Percentiles rank a stretch among this genome's conserved stretches.
phyloP scores from a whole-genome alignment of 495 filamentous ascomycete species.

The Penicillium paxilli region DNA sequence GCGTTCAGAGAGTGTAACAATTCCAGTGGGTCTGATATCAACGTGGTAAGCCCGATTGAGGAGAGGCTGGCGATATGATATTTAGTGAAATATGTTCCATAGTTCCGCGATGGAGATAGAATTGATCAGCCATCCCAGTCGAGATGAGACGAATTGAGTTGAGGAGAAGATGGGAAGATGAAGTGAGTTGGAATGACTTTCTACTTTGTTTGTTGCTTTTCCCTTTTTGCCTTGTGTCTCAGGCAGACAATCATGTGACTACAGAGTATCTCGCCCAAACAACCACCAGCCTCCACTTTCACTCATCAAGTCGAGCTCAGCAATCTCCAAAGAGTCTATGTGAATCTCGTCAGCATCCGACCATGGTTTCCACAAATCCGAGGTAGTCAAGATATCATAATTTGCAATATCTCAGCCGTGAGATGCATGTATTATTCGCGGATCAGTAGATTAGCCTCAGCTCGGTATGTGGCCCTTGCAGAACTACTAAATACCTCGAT shows the following conservation, averaged over 20 bases:
- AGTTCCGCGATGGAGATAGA: too few relatives aligned
- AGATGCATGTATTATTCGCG: neutral
- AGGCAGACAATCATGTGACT: constrained; percentile 1
- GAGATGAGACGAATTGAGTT: neutral
- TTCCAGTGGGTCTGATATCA: too few relatives aligned
- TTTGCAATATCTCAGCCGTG: neutral
- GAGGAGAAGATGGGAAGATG: too few relatives aligned
- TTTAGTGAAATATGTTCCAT: too few relatives aligned
- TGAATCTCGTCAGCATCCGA: neutral
- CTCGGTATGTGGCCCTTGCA: neutral
- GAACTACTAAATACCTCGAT: neutral
- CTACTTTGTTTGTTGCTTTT: too few relatives aligned
- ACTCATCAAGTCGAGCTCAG: neutral
- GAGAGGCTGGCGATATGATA: too few relatives aligned
- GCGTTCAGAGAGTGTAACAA: too few relatives aligned
- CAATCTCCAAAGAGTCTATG: neutral
- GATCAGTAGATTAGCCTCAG: neutral
- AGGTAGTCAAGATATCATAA: constrained; percentile 4
- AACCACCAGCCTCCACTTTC: neutral
- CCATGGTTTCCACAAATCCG: constrained; percentile 56
- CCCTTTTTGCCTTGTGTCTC: neutral
- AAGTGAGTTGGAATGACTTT: neutral
- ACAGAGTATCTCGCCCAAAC: neutral
- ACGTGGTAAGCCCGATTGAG: neutral
- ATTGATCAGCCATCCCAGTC: too few relatives aligned